These are phyloP conservation scores for Calonectria pseudoturangicola DNA, from an alignment of 2,329 filamentous ascomycete genomes.

Conservation along the genomic window DNA sequence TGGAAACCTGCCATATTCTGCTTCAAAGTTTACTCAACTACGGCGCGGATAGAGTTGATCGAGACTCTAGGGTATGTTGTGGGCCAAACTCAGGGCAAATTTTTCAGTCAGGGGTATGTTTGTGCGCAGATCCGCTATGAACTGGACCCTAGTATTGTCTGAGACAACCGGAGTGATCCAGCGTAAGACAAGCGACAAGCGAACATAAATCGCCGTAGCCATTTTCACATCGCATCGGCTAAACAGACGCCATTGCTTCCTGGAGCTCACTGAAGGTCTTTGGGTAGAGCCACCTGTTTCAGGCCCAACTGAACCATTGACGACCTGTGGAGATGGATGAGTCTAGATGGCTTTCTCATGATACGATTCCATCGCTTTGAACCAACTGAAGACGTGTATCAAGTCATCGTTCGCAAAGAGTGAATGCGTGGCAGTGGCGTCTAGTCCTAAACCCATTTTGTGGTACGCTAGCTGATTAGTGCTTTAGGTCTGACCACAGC, in stretches of 20 bases:
- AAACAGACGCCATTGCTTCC: not conserved
- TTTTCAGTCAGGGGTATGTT: conserved; percentile 11
- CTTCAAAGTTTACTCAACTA: not conserved
- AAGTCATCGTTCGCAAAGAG: not conserved
- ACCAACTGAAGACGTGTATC: not conserved
- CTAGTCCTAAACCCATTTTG: not conserved
- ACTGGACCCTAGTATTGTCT: conserved; percentile 3
- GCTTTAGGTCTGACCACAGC: not conserved
- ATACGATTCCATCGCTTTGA: not conserved
- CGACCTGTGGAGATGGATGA: not conserved
- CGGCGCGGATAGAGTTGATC: not conserved
- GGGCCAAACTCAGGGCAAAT: not conserved
- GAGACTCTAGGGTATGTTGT: not conserved
- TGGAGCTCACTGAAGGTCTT: not conserved
- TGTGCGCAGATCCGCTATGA: not conserved
- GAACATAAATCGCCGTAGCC: conserved; percentile 3
- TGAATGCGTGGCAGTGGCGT: not conserved
- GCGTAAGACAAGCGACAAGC: not conserved
- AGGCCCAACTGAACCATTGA: conserved; percentile 1
- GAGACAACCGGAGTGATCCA: conserved; percentile 1
- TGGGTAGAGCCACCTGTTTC: not conserved
- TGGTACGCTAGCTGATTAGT: not conserved
- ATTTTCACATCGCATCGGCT: not conserved
- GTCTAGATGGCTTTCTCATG: not conserved
- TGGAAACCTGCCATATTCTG: not conserved